A percentile compares a stretch with the other conserved stretches of the same genome.
Evolutionary conservation across 768 basidiomycete species (phyloP).

Genomic region (Suillus bovinus): DNA sequence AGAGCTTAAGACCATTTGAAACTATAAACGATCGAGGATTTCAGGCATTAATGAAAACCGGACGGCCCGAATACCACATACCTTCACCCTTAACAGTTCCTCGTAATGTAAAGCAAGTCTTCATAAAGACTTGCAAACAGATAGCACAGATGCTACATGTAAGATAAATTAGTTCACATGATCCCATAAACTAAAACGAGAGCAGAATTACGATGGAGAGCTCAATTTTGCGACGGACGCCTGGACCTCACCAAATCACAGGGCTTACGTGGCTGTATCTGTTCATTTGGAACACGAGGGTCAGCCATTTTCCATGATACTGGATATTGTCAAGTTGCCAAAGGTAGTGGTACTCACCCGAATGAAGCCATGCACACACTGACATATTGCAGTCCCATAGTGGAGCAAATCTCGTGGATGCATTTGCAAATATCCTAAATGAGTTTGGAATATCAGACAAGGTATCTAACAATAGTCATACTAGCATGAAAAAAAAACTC

Average conservation of each 20-base stretch:
- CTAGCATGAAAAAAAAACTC: neutral
- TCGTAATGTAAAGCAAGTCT: constrained; percentile 21
- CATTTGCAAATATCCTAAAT: constrained; percentile 2
- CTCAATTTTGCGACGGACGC: constrained; percentile 29
- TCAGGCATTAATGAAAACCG: constrained; percentile 18
- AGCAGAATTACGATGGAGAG: constrained; percentile 15
- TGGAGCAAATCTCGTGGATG: constrained; percentile 28
- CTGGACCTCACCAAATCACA: constrained; percentile 40
- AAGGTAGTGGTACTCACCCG: constrained; percentile 13
- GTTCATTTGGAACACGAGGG: constrained; percentile 37
- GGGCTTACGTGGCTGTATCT: constrained; percentile 31
- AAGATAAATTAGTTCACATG: no score
- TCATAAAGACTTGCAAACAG: constrained; percentile 3
- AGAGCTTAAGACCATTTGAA: constrained; percentile 23
- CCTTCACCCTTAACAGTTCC: constrained; percentile 22
- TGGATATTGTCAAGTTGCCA: constrained; percentile 36
- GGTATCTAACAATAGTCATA: constrained; percentile 20
- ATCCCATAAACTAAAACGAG: no score
- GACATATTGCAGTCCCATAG: constrained; percentile 30
- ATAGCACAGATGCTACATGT: neutral
- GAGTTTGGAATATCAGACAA: constrained; percentile 22
- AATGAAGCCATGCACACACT: neutral
- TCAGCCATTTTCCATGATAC: constrained; percentile 27
- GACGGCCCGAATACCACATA: constrained; percentile 13
- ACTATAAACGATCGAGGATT: constrained; percentile 25